Evolutionary conservation across 352 stramenopile species (phyloP).

Genomic region (Aphanomyces stellatus): DNA sequence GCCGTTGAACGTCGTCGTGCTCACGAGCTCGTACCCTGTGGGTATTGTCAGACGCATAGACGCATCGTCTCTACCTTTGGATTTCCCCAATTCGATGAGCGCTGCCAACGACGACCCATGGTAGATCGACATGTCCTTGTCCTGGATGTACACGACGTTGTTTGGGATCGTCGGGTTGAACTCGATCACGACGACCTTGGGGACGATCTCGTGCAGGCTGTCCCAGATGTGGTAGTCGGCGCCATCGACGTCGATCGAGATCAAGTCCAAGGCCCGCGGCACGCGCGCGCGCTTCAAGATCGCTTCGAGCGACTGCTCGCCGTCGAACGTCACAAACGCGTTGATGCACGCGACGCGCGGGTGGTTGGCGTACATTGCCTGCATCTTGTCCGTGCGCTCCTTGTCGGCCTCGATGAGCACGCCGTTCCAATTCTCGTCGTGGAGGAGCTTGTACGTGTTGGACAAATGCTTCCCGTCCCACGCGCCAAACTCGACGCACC

Average conservation of each 20-base stretch:
- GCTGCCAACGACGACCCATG: conserved; percentile 61
- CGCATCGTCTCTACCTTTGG: conserved; percentile 17
- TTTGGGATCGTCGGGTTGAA: conserved; percentile 79
- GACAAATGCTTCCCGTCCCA: conserved; percentile 74
- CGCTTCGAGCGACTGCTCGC: conserved; percentile 24
- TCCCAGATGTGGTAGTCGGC: conserved; percentile 67
- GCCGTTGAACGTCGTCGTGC: conserved; percentile 70
- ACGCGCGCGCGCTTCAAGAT: conserved; percentile 22
- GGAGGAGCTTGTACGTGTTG: conserved; percentile 56
- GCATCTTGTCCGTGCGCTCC: conserved; percentile 33
- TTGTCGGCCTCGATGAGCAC: conserved; percentile 69
- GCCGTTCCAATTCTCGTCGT: conserved; percentile 38
- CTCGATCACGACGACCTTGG: conserved; percentile 64
- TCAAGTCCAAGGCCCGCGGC: conserved; percentile 25
- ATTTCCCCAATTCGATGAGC: conserved; percentile 46
- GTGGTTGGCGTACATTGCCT: conserved; percentile 33
- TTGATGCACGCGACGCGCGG: conserved; percentile 41
- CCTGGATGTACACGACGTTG: conserved; percentile 68
- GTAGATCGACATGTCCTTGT: conserved; percentile 35
- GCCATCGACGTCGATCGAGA: conserved; percentile 73
- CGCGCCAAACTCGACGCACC: conserved; percentile 74
- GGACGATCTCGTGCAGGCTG: conserved; percentile 31
- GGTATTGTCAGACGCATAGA: background rate
- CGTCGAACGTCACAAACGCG: conserved; percentile 36
- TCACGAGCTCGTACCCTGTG: conserved; percentile 45